Percentiles rank a stretch among this genome's conserved stretches.
These are phyloP conservation scores for Andrographis paniculata DNA, from an alignment of 305 asterid species.

Conservation along the genomic window DNA sequence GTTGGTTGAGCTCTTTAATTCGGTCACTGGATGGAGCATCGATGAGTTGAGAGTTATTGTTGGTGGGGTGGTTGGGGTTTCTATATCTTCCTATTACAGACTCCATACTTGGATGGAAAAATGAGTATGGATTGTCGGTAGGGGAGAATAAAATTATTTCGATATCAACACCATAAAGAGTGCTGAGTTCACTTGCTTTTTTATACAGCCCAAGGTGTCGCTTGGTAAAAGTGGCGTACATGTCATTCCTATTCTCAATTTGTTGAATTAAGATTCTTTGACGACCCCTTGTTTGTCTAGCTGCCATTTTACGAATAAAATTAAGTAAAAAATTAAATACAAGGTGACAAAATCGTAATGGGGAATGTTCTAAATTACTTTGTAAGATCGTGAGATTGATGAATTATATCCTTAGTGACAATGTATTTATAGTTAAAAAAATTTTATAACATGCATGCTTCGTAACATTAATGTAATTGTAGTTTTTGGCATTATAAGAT, in stretches of 20 bases:
- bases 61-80: neutral
- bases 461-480: too few relatives aligned
- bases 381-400: too few relatives aligned
- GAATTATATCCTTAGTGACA: too few relatives aligned
- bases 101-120: constrained; percentile 32
- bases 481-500: too few relatives aligned
- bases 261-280: constrained; percentile 23
- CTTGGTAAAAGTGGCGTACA: constrained; percentile 34
- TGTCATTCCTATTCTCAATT: constrained; percentile 18
- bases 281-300: constrained; percentile 23
- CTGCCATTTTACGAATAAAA: too few relatives aligned
- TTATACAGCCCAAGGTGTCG: constrained; percentile 22
- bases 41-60: neutral
- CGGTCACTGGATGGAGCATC: neutral
- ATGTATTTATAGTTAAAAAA: too few relatives aligned
- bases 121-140: too few relatives aligned
- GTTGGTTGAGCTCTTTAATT: constrained; percentile 1
- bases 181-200: constrained; percentile 28
- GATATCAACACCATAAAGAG: constrained; percentile 23
- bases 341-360: too few relatives aligned
- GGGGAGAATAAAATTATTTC: constrained; percentile 34
- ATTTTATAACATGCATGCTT: too few relatives aligned
- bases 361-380: too few relatives aligned
- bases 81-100: constrained; percentile 17
- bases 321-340: too few relatives aligned